Percentiles rank a stretch among this genome's conserved stretches.
phyloP scores from a whole-genome alignment of 2,329 filamentous ascomycete genomes.

The Whalleya microplaca region DNA sequence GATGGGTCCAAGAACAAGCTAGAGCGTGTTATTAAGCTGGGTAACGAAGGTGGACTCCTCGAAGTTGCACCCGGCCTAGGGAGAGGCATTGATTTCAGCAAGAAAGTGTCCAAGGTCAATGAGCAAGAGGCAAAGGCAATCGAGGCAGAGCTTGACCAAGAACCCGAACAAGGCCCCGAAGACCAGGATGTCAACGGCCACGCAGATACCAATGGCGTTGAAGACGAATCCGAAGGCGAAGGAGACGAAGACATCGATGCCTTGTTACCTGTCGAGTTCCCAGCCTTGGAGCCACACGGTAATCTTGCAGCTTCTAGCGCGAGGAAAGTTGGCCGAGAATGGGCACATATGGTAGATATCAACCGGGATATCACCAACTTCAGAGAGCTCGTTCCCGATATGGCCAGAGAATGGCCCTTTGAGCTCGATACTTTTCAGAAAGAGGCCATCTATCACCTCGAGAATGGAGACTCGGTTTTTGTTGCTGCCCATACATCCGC shows the following conservation, averaged over 20 bases:
- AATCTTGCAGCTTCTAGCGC: slow-evolving; percentile 71
- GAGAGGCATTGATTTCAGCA: slow-evolving; percentile 74
- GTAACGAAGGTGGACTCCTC: slow-evolving; percentile 75
- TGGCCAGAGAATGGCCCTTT: slow-evolving; percentile 96
- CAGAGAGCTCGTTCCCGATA: slow-evolving; percentile 87
- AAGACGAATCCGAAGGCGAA: slow-evolving; percentile 44
- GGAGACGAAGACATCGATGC: slow-evolving; percentile 76
- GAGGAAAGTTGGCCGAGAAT: slow-evolving; percentile 80
- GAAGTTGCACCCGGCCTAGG: slow-evolving; percentile 81
- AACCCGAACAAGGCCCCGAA: slow-evolving; percentile 44
- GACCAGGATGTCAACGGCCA: slow-evolving; percentile 38
- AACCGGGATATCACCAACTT: slow-evolving; percentile 95
- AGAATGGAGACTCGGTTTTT: slow-evolving; percentile 95
- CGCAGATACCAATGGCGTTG: slow-evolving; percentile 25
- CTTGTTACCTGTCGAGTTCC: slow-evolving; percentile 89
- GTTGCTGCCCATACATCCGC: slow-evolving; percentile 97
- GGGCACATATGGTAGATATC: slow-evolving; percentile 98
- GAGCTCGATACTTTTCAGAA: slow-evolving; percentile 98
- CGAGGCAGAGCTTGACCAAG: slow-evolving; percentile 53
- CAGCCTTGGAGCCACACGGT: slow-evolving; percentile 84
- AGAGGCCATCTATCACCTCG: slow-evolving; percentile 95
- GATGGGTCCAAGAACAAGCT: slow-evolving; percentile 60
- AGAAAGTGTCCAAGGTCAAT: slow-evolving; percentile 59
- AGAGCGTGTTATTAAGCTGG: slow-evolving; percentile 85
- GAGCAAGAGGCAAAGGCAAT: slow-evolving; percentile 66